Base-by-base conservation (phyloP, 495 filamentous ascomycete species). In the Parathielavia hyrcaniae region DNA sequence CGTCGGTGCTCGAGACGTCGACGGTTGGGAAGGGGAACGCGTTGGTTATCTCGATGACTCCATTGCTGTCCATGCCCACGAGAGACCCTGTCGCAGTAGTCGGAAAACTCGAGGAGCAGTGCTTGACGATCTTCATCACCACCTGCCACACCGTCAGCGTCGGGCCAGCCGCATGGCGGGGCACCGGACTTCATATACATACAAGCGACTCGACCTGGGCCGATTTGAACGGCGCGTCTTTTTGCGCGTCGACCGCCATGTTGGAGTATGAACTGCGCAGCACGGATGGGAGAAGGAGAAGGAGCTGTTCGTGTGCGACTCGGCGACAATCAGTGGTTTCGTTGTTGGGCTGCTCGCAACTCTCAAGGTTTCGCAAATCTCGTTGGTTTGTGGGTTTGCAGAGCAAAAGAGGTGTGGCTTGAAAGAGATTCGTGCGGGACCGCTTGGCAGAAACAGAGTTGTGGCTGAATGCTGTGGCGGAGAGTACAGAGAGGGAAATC, bases 101-200 rank as follows among this genome's bases (percentile, higher is more conserved):
- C 54, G 92, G 95, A 77, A 95, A 97, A 57, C 78, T 79, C 60
- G 89, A 81, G 26, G 89, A 86, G 79, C 86, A 87, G 78, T 95
- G 90, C 77, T 91, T 96, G 67, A 93, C 90, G 67, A 97, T 89
- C 76, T 95, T 95, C 89, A 96, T 90, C 52, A 92, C 89, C 69
- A 96, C 90, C 90, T 95, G 69, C 34, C 55, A 22, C 40, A 22
- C 35, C 49, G 59, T 63, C 62, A 66, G 59, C 56, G 51, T 44
- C 48, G 53, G 52, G 38, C 35, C 53, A 39, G 36, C 44, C 53
- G 35, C 34, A 61, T 59, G 53, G 62, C 60, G 66, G 65, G 68
- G 64, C 53, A 46, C 22, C 26, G 32, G 14, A 14, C 19, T 44
- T 60, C 22, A 22, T 23, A 11, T 41, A 70, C 75, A 65, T 62